phyloP scores from a whole-genome alignment of 192 early-diverging fungal species.

The Chytriomyces sp. region DNA sequence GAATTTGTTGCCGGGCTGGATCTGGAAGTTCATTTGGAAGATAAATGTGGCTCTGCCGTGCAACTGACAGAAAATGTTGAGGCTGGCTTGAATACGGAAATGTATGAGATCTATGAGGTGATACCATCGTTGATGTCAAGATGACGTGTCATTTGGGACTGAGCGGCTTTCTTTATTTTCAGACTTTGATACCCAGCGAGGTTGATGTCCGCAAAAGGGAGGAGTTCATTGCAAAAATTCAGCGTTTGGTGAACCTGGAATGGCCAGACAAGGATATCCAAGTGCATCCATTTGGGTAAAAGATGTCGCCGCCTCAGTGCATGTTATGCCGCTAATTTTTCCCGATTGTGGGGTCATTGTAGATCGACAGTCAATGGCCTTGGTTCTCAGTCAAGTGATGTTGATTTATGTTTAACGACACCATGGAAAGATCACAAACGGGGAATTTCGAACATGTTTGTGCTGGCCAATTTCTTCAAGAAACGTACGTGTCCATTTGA shows the following conservation, averaged over 20 bases:
- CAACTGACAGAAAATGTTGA: too few species aligned
- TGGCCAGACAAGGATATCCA: slow-evolving; percentile 80
- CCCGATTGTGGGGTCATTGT: background rate
- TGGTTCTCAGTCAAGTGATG: slow-evolving; percentile 82
- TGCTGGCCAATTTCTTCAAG: slow-evolving; percentile 72
- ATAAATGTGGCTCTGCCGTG: too few species aligned
- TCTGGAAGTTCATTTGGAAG: background rate
- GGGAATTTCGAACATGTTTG: slow-evolving; percentile 65
- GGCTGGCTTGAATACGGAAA: too few species aligned
- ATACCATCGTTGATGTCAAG: too few species aligned
- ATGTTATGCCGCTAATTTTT: slow-evolving; percentile 18
- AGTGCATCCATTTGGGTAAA: slow-evolving; percentile 87
- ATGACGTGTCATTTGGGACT: too few species aligned
- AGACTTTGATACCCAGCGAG: slow-evolving; percentile 13
- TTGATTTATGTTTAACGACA: slow-evolving; percentile 93
- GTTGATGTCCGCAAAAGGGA: background rate
- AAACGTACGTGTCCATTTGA: slow-evolving; percentile 57
- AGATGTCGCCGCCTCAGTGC: background rate
- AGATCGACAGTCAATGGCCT: slow-evolving; percentile 89
- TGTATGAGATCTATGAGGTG: too few species aligned
- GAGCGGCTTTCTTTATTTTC: background rate
- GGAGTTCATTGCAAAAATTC: slow-evolving; percentile 79
- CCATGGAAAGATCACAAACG: slow-evolving; percentile 76
- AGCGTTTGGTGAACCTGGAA: slow-evolving; percentile 75
- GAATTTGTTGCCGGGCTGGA: background rate